Base-by-base conservation (phyloP, 2,329 filamentous ascomycete species). In the Beauveria varroae region DNA sequence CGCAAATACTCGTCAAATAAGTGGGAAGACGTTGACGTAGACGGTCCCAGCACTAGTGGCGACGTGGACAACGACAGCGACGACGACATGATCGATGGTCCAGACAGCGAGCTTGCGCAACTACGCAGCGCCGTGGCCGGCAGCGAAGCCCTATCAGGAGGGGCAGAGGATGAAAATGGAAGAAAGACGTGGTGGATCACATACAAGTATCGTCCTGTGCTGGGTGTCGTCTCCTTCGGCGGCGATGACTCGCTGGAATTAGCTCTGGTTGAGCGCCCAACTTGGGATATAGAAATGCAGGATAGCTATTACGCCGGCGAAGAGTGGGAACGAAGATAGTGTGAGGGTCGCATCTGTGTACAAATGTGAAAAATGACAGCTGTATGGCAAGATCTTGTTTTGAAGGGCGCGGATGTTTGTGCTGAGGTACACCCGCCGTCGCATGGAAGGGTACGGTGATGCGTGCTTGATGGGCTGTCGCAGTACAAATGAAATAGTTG, bases 141-240 rank as follows among this genome's bases (percentile, higher is more conserved):
- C 47, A 68, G 65, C 64, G 67, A 65, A 60, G 62, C 55, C 62
- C 41, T 57, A 62, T 65, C 59, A 59, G 61, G 46, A 52, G 64
- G 57, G 43, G 61, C 51, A 43, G 65, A 7, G 66, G 68, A 43
- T 56, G 55, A 57, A 10, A 49, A 51, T 51, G 68, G 68, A 63
- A 69, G 68, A 54, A 74, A 71, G 64, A 76, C 73, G 64, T 83
- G 78, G 76, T 98, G 92, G 91, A 85, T 87, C 71, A 96, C 93
- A 5, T 92, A 89, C 80, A 96, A 96, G 74, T 99, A 98, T 75
- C 84, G 93, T 62, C 90, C 93, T n/a, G 92, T 99, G 67, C 79
- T 99, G 64, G 95, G 93, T 59, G 76, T 86, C 43, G 81, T 85
- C 41, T 77, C 79, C 49, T 73, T 81, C 64, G 71, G 70, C 58